Base-by-base conservation (phyloP, 1,139 yeast species). In the Wickerhamomyces sp. region DNA sequence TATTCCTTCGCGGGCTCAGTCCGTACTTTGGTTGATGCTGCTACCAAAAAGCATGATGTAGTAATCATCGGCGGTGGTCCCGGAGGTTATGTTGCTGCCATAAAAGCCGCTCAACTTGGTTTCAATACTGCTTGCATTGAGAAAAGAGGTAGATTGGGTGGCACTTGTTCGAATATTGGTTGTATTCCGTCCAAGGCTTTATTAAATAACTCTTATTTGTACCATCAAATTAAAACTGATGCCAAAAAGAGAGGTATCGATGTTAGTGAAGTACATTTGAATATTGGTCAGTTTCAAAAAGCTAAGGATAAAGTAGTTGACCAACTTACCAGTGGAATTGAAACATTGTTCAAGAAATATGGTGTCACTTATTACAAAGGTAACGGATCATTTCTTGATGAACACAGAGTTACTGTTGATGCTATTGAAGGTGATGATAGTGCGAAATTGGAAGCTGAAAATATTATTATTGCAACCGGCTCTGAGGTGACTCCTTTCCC, bases 401-500 rank as follows among this genome's bases (percentile, higher is more conserved):
- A 87, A 62, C 75, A 84, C 63, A 80, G 74, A 54, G 64, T 94
- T 49, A 74, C 77, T 60, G 94, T 94, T 49, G 81, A 78, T 52
- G 96, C 96, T 50, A 78, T 83, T 50, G 97, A 90, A 54, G 97
- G 96, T 41, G 72, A 81, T 47, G 89, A 81, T 61, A 77, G 76
- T 45, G 70, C 78, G 36, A 62, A 65, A 24, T 66, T 92, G 45
- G 78, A 78, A 56, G 95, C 96, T 47, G 86, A 88, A 62, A 81
- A 92, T 69, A 73, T 90, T 63, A 86, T 94, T 61, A 80, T 94
- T 63, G 99, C 99, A 54, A 94, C 99, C 35, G 99, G 99, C 47
- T 90, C 97, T 31, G 99, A 94, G 69, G 90, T 92, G 47, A 85
- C 97, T 36, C 97, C 98, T 40, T 94, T 94, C 92, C 98, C 98